phyloP scores from a whole-genome alignment of 768 basidiomycete species.

The Trametes gibbosa region DNA sequence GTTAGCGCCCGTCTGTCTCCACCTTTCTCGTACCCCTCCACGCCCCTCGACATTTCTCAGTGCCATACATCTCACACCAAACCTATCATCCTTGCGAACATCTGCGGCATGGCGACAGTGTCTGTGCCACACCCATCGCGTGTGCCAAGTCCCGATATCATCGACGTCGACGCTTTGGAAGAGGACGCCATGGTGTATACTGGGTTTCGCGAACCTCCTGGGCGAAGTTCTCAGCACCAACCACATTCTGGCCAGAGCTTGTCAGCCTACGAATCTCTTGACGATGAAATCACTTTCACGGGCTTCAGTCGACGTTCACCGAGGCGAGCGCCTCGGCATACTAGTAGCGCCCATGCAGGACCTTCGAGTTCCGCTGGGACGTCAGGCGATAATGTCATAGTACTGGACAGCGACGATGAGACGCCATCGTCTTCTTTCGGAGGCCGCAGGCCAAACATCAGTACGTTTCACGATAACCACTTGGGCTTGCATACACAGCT shows the following conservation, averaged over 20 bases:
- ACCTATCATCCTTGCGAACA: neutral
- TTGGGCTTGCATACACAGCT: neutral
- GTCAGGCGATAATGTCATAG: constrained; percentile 22
- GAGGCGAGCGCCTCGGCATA: constrained; percentile 4
- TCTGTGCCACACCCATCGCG: neutral
- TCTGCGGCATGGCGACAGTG: neutral
- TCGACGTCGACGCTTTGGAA: constrained; percentile 45
- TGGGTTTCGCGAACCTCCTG: constrained; percentile 21
- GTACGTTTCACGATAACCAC: neutral
- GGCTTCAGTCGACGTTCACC: constrained; percentile 11
- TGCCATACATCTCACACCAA: neutral
- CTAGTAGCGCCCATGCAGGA: constrained; percentile 8
- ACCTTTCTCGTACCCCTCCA: neutral
- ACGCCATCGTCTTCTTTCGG: constrained; percentile 14
- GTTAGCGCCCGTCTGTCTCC: neutral
- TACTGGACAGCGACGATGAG: constrained; percentile 42
- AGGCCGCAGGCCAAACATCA: neutral
- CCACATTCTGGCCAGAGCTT: neutral
- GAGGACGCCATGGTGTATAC: constrained; percentile 31
- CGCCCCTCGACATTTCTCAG: neutral
- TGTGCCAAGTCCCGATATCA: constrained; percentile 31
- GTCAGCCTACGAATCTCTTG: constrained; percentile 4
- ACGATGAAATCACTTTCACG: constrained; percentile 16
- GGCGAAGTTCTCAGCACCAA: neutral
- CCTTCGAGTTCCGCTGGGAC: neutral